Percentiles rank a stretch among this genome's conserved stretches.
Conservation (phyloP, 768 basidiomycete genomes). For the Suillus cothurnatus region DNA sequence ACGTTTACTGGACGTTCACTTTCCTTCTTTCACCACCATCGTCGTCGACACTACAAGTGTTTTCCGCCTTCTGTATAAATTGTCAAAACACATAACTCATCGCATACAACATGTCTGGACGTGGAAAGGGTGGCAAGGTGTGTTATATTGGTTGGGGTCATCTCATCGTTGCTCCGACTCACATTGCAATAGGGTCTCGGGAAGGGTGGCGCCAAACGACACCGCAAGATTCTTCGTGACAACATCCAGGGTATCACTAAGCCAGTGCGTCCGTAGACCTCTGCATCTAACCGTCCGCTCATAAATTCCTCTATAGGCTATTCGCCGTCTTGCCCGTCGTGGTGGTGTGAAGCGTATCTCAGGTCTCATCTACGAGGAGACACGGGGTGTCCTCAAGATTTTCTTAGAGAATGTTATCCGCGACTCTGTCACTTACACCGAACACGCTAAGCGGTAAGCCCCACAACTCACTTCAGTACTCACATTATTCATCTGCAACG, state of each 20-base stretch:
- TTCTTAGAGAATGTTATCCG: constrained; percentile 89
- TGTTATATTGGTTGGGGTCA: constrained; percentile 34
- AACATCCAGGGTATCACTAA: constrained; percentile 59
- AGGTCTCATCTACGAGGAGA: constrained; percentile 90
- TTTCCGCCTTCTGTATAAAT: constrained; percentile 17
- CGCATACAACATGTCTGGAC: constrained; percentile 42
- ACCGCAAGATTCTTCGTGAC: constrained; percentile 48
- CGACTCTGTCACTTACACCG: constrained; percentile 92
- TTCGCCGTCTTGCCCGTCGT: constrained; percentile 88
- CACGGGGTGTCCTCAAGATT: constrained; percentile 90
- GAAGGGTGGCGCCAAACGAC: constrained; percentile 48
- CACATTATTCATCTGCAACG: constrained; percentile 13
- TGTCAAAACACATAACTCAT: constrained; percentile 14
- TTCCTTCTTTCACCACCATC: background rate
- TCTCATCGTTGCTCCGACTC: background rate
- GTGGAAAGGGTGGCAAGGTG: constrained; percentile 53
- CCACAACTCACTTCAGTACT: background rate
- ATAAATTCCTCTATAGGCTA: constrained; percentile 70
- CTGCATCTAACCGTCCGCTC: constrained; percentile 33
- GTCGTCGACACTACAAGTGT: background rate
- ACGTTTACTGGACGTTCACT: background rate
- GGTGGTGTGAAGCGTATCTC: constrained; percentile 94
- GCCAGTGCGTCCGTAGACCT: constrained; percentile 30
- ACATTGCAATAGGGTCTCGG: constrained; percentile 47
- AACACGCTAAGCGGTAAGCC: constrained; percentile 76